phyloP scores from a whole-genome alignment of 306 rosid species.

The Nissolia schottii region DNA sequence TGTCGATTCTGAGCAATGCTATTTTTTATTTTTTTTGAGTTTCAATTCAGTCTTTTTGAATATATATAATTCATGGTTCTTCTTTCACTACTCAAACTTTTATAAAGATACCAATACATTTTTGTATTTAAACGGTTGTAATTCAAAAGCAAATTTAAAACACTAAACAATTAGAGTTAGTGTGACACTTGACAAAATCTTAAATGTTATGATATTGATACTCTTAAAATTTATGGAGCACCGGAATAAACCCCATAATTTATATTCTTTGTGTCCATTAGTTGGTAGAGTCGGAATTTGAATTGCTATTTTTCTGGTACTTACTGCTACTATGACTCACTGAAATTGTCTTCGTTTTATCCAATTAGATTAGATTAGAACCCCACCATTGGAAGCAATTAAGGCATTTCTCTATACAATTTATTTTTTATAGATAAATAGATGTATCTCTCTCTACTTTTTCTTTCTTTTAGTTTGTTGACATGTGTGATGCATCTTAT shows the following conservation, averaged over 20 bases:
- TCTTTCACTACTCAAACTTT: no score
- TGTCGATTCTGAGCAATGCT: not conserved
- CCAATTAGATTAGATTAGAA: not conserved
- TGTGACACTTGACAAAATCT: no score
- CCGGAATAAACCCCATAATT: no score
- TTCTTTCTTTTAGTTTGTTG: not conserved
- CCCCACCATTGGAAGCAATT: not conserved
- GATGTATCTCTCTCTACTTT: not conserved
- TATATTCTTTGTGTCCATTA: not conserved
- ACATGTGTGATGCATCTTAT: conserved; percentile 9
- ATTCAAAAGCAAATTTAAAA: no score
- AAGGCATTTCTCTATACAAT: not conserved
- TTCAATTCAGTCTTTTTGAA: no score
- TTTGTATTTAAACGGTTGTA: no score
- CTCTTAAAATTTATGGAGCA: no score
- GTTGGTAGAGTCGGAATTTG: not conserved
- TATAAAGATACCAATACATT: no score
- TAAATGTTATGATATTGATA: no score
- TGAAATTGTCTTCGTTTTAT: not conserved
- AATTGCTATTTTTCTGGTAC: not conserved
- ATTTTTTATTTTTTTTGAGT: no score
- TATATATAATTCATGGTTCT: no score
- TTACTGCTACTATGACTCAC: not conserved
- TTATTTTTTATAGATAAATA: not conserved
- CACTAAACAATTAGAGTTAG: no score